These are phyloP conservation scores for Phanerodontia chrysosporium DNA, from an alignment of 768 basidiomycete genomes.

Conservation along the genomic window DNA sequence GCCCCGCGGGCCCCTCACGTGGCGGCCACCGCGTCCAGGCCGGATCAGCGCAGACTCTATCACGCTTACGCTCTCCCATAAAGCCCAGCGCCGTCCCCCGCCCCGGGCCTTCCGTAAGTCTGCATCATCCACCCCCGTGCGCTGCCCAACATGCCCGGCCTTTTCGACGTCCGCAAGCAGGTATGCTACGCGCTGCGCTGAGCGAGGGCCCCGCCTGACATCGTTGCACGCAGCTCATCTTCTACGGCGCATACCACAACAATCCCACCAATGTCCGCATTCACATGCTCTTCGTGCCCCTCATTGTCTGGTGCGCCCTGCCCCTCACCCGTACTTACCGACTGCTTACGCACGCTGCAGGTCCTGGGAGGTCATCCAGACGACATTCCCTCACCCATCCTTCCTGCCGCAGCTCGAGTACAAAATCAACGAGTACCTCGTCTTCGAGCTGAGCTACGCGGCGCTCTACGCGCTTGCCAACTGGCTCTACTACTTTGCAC, in stretches of 20 bases:
- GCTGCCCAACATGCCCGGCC: constrained; percentile 1
- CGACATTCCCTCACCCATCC: constrained; percentile 41
- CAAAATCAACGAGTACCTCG: constrained; percentile 55
- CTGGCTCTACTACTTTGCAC: constrained; percentile 68
- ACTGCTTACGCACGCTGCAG: constrained; percentile 17
- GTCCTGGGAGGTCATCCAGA: constrained; percentile 16
- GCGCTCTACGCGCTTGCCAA: constrained; percentile 57
- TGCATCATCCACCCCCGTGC: too few species aligned
- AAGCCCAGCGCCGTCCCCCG: too few species aligned
- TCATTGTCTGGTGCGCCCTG: constrained; percentile 66
- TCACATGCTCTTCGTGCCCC: constrained; percentile 82
- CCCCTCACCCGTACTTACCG: background rate
- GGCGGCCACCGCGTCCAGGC: background rate
- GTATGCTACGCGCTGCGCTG: constrained; percentile 35
- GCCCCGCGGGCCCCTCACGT: constrained; percentile 8
- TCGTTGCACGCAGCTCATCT: constrained; percentile 78
- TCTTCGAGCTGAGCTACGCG: constrained; percentile 67
- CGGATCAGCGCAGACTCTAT: too few species aligned
- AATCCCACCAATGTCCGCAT: constrained; percentile 80
- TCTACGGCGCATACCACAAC: constrained; percentile 91
- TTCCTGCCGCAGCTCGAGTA: constrained; percentile 52
- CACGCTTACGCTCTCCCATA: too few species aligned
- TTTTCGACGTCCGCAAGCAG: constrained; percentile 72
- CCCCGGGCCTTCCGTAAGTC: too few species aligned
- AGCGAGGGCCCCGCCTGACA: too few species aligned